Evolutionary conservation across 2,329 filamentous ascomycete species (phyloP).

Genomic region (Colletotrichum sp.): DNA sequence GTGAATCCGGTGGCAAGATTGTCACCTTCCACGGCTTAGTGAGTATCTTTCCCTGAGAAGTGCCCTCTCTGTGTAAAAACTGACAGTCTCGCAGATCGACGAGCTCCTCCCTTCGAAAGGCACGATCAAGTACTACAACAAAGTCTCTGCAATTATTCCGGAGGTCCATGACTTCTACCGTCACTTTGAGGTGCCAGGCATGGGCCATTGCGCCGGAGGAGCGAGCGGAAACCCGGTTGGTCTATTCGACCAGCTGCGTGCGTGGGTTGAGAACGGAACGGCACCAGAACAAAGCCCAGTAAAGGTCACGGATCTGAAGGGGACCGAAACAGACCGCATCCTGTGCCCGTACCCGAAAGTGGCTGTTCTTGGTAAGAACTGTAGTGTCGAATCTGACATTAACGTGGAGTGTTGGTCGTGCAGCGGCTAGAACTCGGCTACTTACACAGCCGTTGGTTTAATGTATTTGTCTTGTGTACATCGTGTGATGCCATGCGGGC

Average conservation of each 20-base stretch:
- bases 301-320: background rate
- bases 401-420: background rate
- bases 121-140: slow-evolving; percentile 32
- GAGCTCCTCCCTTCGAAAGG: slow-evolving; percentile 36
- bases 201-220: slow-evolving; percentile 14
- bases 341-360: slow-evolving; percentile 39
- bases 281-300: slow-evolving; percentile 1
- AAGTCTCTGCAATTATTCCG: background rate
- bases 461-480: too few relatives aligned
- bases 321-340: slow-evolving; percentile 25
- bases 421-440: background rate
- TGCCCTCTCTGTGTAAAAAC: background rate
- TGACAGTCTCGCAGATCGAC: slow-evolving; percentile 30
- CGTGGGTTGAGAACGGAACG: slow-evolving; percentile 24
- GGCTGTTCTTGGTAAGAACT: slow-evolving; percentile 26
- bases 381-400: background rate
- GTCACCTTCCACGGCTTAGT: slow-evolving; percentile 45
- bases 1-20: slow-evolving; percentile 42
- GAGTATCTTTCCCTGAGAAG: background rate
- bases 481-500: too few relatives aligned
- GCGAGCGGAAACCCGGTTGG: background rate
- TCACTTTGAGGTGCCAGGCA: slow-evolving; percentile 8
- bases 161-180: background rate
- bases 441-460: background rate
- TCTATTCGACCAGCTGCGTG: slow-evolving; percentile 12